Percentiles rank a stretch among this genome's conserved stretches.
Conservation (phyloP, 345 rosid species). For the Viola odorata region DNA sequence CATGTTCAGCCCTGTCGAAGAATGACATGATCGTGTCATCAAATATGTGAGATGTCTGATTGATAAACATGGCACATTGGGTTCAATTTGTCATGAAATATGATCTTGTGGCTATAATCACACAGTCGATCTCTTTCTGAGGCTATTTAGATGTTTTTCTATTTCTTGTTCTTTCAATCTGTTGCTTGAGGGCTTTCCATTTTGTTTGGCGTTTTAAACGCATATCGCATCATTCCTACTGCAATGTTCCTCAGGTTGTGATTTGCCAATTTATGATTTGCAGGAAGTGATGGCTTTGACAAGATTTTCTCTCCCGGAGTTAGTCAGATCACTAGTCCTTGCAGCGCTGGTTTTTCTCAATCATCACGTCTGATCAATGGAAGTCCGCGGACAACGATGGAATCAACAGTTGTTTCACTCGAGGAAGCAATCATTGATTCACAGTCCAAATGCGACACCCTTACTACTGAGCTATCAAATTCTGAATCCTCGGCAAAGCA, state of each 20-base stretch:
- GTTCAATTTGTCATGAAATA: background rate
- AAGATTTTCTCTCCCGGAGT: slow-evolving; percentile 58
- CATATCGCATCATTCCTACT: background rate
- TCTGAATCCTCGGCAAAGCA: slow-evolving; percentile 37
- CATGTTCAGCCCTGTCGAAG: too few relatives aligned
- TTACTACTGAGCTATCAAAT: slow-evolving; percentile 32
- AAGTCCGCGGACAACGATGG: slow-evolving; percentile 19
- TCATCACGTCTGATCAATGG: slow-evolving; percentile 26
- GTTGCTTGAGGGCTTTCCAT: background rate
- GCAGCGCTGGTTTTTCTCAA: slow-evolving; percentile 32
- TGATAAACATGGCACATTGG: too few relatives aligned
- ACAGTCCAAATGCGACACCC: slow-evolving; percentile 54
- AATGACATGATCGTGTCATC: too few relatives aligned
- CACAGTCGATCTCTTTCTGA: background rate
- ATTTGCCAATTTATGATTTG: slow-evolving; percentile 13
- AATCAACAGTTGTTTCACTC: slow-evolving; percentile 57
- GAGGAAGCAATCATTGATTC: slow-evolving; percentile 68
- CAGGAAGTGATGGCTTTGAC: slow-evolving; percentile 86
- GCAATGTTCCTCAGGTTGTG: background rate
- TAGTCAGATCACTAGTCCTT: slow-evolving; percentile 37
- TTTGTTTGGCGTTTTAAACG: background rate
- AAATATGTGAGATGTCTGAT: too few relatives aligned
- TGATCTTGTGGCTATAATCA: background rate
- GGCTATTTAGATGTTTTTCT: background rate
- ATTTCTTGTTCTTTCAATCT: too few relatives aligned